Evolutionary conservation across 164 flowering plant genomes (phyloP).

Genomic region (Kalanchoe fedtschenkoi): DNA sequence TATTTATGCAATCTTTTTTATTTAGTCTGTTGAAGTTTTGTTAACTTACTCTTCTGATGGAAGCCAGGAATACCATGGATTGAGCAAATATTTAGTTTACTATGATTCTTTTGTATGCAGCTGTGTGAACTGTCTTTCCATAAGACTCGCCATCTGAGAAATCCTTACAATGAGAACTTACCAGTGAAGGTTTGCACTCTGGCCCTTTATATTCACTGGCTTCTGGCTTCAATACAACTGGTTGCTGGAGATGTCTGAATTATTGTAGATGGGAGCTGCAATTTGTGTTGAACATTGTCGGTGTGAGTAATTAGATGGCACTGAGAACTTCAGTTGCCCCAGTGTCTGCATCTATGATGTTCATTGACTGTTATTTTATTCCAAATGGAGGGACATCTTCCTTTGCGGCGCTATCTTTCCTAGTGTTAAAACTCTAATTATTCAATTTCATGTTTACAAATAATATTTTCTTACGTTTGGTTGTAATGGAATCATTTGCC

Average conservation of each 20-base stretch:
- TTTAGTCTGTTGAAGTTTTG: too few relatives aligned
- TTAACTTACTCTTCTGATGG: too few relatives aligned
- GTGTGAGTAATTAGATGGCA: background rate
- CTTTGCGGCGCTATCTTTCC: too few relatives aligned
- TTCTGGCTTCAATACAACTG: background rate
- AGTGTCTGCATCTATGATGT: background rate
- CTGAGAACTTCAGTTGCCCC: background rate
- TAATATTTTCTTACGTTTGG: background rate
- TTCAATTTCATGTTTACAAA: background rate
- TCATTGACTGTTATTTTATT: background rate
- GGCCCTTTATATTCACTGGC: background rate
- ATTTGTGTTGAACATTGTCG: background rate
- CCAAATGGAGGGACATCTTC: background rate
- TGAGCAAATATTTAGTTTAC: background rate
- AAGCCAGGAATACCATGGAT: background rate
- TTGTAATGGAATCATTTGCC: constrained; percentile 4
- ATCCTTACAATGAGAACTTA: constrained; percentile 87
- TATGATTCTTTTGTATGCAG: constrained; percentile 38
- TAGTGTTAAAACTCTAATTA: background rate
- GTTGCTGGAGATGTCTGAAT: background rate
- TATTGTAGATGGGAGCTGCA: background rate
- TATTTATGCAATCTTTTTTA: too few relatives aligned
- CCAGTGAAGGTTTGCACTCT: constrained; percentile 77
- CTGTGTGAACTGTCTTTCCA: constrained; percentile 85
- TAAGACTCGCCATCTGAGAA: constrained; percentile 88